A percentile compares a stretch with the other conserved stretches of the same genome.
These are phyloP conservation scores for Echites panduratus DNA, from an alignment of 257 asterid genomes.

Conservation along the genomic window DNA sequence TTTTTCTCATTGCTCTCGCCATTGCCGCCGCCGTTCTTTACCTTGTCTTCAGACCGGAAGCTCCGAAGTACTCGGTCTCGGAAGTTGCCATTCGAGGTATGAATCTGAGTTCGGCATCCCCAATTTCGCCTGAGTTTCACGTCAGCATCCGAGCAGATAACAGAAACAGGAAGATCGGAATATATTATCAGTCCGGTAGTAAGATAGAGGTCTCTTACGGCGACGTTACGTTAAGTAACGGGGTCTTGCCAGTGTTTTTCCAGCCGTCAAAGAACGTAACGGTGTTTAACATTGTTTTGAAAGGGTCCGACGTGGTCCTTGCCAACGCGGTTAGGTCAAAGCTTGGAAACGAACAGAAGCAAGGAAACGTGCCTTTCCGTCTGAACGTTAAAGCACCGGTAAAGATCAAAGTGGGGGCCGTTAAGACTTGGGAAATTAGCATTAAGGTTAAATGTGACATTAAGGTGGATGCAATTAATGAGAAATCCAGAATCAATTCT, in stretches of 20 bases:
- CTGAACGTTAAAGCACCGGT: constrained; percentile 51
- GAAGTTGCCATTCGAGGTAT: constrained; percentile 38
- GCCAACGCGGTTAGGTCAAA: constrained; percentile 35
- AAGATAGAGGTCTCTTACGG: constrained; percentile 33
- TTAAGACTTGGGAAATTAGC: constrained; percentile 62
- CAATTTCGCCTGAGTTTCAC: constrained; percentile 59
- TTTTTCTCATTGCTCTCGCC: constrained; percentile 43
- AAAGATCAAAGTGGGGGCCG: constrained; percentile 59
- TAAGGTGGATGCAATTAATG: constrained; percentile 40
- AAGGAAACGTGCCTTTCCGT: constrained; percentile 46
- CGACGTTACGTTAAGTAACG: constrained; percentile 44
- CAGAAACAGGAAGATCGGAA: constrained; percentile 67
- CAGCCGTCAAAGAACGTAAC: constrained; percentile 73
- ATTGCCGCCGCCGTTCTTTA: constrained; percentile 62
- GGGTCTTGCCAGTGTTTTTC: constrained; percentile 54
- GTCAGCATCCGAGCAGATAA: constrained; percentile 61
- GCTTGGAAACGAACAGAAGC: constrained; percentile 31
- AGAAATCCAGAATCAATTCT: constrained; percentile 42
- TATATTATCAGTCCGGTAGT: constrained; percentile 42
- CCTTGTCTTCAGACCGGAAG: constrained; percentile 61
- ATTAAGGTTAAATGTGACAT: constrained; percentile 64
- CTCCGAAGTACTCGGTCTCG: constrained; percentile 53
- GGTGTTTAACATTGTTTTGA: constrained; percentile 34
- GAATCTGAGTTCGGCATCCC: constrained; percentile 46
- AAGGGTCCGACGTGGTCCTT: constrained; percentile 44